A percentile compares a stretch with the other conserved stretches of the same genome.
phyloP scores from a whole-genome alignment of 2,329 filamentous ascomycete genomes.

The Chrysoporthe cubensis region DNA sequence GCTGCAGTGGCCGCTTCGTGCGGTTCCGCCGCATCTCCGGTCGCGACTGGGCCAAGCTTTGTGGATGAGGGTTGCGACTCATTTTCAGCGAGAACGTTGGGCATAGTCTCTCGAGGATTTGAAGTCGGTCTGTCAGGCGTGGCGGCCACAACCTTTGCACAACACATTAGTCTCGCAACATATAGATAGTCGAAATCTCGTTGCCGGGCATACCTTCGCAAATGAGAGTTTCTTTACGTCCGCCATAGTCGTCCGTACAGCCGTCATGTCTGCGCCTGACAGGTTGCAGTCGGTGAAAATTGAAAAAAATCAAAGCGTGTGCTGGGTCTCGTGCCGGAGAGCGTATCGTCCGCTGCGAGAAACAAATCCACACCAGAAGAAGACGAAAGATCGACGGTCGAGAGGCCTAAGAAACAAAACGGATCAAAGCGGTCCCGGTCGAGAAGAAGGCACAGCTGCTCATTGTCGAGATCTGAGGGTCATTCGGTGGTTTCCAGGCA shows the following conservation, averaged over 20 bases:
- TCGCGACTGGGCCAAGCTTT: not conserved
- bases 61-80: conserved; percentile 14
- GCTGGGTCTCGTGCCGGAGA: conserved; percentile 35
- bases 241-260: conserved; percentile 48
- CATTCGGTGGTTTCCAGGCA: conserved; percentile 36
- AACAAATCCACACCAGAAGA: conserved; percentile 28
- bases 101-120: conserved; percentile 31
- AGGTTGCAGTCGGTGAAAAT: conserved; percentile 31
- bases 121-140: conserved; percentile 42
- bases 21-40: not conserved
- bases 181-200: not conserved
- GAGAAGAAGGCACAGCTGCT: conserved; percentile 55
- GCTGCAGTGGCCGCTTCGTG: not conserved
- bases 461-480: conserved; percentile 55
- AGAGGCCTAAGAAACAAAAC: conserved; percentile 56
- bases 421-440: conserved; percentile 57
- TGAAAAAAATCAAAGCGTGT: conserved; percentile 35
- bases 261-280: conserved; percentile 47
- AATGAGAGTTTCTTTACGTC: conserved; percentile 68
- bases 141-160: conserved; percentile 31
- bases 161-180: conserved; percentile 11
- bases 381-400: conserved; percentile 31
- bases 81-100: not conserved
- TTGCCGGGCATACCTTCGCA: conserved; percentile 65
- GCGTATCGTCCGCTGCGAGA: conserved; percentile 23